Evolutionary conservation across 306 rosid species (phyloP).

Genomic region (Malus fusca): DNA sequence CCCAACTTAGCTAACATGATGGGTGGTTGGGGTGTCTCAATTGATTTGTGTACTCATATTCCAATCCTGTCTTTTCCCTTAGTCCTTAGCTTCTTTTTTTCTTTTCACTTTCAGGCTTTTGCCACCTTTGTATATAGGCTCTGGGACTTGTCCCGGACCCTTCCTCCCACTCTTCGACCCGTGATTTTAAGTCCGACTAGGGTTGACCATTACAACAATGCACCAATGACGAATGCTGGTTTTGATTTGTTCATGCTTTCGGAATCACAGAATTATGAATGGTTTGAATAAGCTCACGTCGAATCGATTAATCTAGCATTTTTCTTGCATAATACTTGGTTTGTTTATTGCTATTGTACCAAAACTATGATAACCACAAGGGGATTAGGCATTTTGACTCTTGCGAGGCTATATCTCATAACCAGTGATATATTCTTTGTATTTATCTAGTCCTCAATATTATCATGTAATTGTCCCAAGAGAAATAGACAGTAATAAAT

Average conservation of each 20-base stretch:
- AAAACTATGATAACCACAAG: too few species aligned
- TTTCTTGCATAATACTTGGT: too few species aligned
- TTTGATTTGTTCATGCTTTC: too few species aligned
- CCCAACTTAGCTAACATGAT: constrained; percentile 61
- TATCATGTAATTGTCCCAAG: too few species aligned
- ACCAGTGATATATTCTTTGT: too few species aligned
- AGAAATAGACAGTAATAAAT: too few species aligned
- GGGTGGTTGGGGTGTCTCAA: constrained; percentile 86
- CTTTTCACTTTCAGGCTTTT: constrained; percentile 6
- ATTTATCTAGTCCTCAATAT: too few species aligned
- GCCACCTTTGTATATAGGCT: constrained; percentile 6
- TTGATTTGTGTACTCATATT: constrained; percentile 33
- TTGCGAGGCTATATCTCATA: too few species aligned
- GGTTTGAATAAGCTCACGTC: too few species aligned
- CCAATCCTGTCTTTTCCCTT: constrained; percentile 44
- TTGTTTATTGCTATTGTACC: too few species aligned
- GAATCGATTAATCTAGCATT: too few species aligned
- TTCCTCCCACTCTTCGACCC: neutral
- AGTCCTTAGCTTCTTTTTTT: neutral
- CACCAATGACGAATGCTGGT: neutral
- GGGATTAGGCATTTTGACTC: too few species aligned
- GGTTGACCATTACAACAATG: neutral
- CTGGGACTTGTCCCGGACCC: neutral
- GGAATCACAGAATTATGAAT: neutral
- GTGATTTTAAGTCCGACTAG: neutral